Evolutionary conservation across 148 eudicot genomes (phyloP).

Genomic region (Amaranthus palmeri): DNA sequence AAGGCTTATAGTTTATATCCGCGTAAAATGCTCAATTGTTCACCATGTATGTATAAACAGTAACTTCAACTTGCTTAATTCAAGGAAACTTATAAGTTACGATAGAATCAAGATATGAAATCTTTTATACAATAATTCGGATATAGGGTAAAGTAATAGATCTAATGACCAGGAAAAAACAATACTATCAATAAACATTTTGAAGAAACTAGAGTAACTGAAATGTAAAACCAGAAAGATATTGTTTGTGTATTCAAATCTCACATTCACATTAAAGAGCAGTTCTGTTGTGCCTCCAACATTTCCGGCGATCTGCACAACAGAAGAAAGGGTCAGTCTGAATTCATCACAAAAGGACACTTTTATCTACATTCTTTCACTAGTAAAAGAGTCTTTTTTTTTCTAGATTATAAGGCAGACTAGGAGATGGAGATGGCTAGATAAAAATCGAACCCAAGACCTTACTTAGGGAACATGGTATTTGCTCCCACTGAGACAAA

Average conservation of each 20-base stretch:
- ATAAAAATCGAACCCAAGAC: too few species aligned
- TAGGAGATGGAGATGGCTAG: neutral
- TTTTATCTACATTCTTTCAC: neutral
- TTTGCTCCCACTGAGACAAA: too few species aligned
- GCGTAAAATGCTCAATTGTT: too few species aligned
- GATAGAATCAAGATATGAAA: neutral
- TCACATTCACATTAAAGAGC: slow-evolving; percentile 56
- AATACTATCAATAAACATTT: neutral
- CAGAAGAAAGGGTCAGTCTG: neutral
- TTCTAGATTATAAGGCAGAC: neutral
- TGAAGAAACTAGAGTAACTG: neutral
- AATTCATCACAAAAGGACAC: neutral
- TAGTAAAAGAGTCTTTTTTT: neutral
- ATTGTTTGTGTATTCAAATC: neutral
- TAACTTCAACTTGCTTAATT: too few species aligned
- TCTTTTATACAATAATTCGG: neutral
- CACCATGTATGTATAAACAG: too few species aligned
- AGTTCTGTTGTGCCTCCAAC: slow-evolving; percentile 68
- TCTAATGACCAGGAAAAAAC: neutral
- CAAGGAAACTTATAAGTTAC: neutral
- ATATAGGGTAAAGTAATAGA: neutral
- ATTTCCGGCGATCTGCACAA: slow-evolving; percentile 79
- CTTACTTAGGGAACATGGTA: neutral
- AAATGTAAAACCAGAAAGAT: slow-evolving; percentile 1
- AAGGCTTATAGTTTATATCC: too few species aligned